A percentile compares a stretch with the other conserved stretches of the same genome.
phyloP scores from a whole-genome alignment of 371 early-diverging fungal species.

The Zychaea mexicana region DNA sequence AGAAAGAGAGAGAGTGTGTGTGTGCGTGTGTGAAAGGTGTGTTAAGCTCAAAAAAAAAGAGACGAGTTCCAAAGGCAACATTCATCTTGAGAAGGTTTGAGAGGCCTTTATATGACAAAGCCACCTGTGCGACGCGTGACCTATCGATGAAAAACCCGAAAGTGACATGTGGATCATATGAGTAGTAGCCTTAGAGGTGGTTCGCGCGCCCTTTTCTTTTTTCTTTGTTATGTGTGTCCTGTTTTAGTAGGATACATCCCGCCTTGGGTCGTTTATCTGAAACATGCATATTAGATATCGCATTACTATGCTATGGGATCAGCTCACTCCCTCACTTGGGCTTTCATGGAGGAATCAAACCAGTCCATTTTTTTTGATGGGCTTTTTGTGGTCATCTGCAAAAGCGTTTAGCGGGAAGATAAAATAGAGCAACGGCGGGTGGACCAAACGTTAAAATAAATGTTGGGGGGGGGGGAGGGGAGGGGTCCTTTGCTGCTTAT shows the following conservation, averaged over 20 bases:
- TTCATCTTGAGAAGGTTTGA: not conserved
- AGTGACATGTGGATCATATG: conserved; percentile 14
- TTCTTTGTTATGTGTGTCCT: too few species aligned
- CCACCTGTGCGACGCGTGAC: conserved; percentile 22
- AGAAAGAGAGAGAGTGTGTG: not conserved
- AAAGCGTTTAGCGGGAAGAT: not conserved
- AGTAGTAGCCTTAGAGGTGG: not conserved
- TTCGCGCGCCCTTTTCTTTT: not conserved
- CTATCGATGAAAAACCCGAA: conserved; percentile 6
- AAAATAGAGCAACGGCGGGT: too few species aligned
- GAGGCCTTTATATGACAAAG: conserved; percentile 15
- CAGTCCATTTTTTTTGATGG: too few species aligned
- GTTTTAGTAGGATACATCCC: too few species aligned
- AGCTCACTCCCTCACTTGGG: too few species aligned
- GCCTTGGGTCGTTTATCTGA: too few species aligned
- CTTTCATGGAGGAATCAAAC: too few species aligned
- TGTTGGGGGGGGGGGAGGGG: not conserved
- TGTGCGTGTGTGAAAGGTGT: too few species aligned
- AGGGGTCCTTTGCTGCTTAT: not conserved
- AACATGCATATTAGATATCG: too few species aligned
- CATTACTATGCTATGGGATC: too few species aligned
- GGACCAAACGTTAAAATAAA: not conserved
- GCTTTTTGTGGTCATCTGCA: not conserved
- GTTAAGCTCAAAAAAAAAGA: not conserved
- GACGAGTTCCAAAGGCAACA: not conserved